These are phyloP conservation scores for Xerocomus brunneocitrinus DNA, from an alignment of 768 basidiomycete species.

Conservation along the genomic window DNA sequence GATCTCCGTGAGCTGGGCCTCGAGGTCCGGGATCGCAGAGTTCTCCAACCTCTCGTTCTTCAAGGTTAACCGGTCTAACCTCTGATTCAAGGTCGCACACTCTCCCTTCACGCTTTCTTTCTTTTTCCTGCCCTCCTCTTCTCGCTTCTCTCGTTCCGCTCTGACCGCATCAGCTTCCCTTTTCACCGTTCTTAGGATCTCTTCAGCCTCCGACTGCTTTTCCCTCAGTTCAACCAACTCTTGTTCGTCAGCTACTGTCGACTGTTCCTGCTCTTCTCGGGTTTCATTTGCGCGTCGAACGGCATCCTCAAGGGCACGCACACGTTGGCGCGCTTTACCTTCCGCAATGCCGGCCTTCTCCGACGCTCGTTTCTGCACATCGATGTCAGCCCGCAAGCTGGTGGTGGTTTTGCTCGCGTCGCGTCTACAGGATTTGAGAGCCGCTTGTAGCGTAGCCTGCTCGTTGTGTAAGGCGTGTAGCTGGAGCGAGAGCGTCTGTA, in stretches of 20 bases:
- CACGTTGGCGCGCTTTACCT: slow-evolving; percentile 78
- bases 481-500: slow-evolving; percentile 59
- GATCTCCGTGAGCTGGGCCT: slow-evolving; percentile 57
- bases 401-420: slow-evolving; percentile 84
- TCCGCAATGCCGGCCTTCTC: slow-evolving; percentile 77
- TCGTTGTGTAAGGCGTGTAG: slow-evolving; percentile 63
- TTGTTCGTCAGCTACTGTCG: slow-evolving; percentile 35
- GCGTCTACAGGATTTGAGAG: slow-evolving; percentile 73
- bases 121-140: slow-evolving; percentile 49
- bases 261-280: slow-evolving; percentile 42
- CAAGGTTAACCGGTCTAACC: slow-evolving; percentile 60
- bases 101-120: slow-evolving; percentile 57
- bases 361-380: slow-evolving; percentile 73
- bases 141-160: slow-evolving; percentile 43
- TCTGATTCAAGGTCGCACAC: slow-evolving; percentile 48
- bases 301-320: slow-evolving; percentile 83
- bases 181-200: slow-evolving; percentile 36
- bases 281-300: slow-evolving; percentile 70
- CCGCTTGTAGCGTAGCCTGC: slow-evolving; percentile 58
- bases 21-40: slow-evolving; percentile 57
- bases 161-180: slow-evolving; percentile 43
- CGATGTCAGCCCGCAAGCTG: slow-evolving; percentile 77
- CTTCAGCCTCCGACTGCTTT: slow-evolving; percentile 39
- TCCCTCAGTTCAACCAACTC: slow-evolving; percentile 39
- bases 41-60: slow-evolving; percentile 67